A percentile compares a stretch with the other conserved stretches of the same genome.
phyloP scores from a whole-genome alignment of 352 stramenopile genomes.

The Phytophthora pseudosyringae region DNA sequence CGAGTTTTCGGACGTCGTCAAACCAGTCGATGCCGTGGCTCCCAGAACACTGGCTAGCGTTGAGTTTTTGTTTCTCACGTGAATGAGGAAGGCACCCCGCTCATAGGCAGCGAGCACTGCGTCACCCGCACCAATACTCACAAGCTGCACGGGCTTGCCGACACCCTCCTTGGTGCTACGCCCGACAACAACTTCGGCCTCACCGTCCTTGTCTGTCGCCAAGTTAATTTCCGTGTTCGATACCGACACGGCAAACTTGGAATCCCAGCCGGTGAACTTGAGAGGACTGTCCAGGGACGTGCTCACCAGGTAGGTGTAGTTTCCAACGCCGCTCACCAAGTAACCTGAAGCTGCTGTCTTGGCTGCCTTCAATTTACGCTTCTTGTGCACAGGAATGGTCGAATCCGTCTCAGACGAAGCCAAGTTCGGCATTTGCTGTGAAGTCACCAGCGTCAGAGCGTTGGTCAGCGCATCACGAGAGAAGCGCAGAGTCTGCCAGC shows the following conservation, averaged over 20 bases:
- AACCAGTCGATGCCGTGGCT: constrained; percentile 29
- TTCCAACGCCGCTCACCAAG: constrained; percentile 48
- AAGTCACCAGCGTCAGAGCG: constrained; percentile 46
- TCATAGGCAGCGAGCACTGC: constrained; percentile 70
- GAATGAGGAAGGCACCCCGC: constrained; percentile 64
- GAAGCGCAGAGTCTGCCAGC: constrained; percentile 60
- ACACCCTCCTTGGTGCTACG: constrained; percentile 34
- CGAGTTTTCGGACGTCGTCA: not conserved
- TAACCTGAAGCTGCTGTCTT: constrained; percentile 36
- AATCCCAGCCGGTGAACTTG: constrained; percentile 68
- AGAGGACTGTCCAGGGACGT: constrained; percentile 40
- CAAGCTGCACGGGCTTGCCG: constrained; percentile 55
- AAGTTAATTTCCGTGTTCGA: constrained; percentile 56
- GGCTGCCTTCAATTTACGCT: constrained; percentile 59
- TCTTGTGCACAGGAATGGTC: constrained; percentile 55
- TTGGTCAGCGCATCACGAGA: constrained; percentile 55
- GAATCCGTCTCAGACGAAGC: constrained; percentile 28
- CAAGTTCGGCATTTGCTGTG: constrained; percentile 52
- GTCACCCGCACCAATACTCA: constrained; percentile 62
- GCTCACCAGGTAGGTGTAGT: constrained; percentile 67
- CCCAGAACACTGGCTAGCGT: constrained; percentile 76
- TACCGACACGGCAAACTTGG: constrained; percentile 78
- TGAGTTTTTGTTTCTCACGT: constrained; percentile 77
- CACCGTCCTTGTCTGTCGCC: constrained; percentile 28
- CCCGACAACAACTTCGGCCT: constrained; percentile 25